Percentiles rank a stretch among this genome's conserved stretches.
These are phyloP conservation scores for Linum usitatissimum DNA, from an alignment of 345 rosid species.

Conservation along the genomic window DNA sequence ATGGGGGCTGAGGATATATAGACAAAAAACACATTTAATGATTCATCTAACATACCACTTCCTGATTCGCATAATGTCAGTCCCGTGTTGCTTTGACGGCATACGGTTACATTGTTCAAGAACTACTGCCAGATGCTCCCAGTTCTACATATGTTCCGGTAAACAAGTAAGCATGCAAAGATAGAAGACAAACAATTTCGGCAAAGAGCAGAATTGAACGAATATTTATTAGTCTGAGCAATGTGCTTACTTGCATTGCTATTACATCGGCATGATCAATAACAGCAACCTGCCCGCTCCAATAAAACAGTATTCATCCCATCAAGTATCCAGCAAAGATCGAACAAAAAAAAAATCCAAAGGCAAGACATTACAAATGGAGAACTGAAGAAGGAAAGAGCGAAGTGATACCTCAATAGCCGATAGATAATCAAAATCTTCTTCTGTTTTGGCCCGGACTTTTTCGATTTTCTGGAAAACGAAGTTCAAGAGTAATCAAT, in stretches of 20 bases:
- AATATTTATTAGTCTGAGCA: slow-evolving; percentile 9
- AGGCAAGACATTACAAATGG: background rate
- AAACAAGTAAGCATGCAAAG: slow-evolving; percentile 2
- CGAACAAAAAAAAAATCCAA: slow-evolving; percentile 1
- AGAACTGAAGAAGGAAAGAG: background rate
- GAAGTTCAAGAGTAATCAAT: slow-evolving; percentile 8
- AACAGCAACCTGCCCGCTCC: slow-evolving; percentile 54
- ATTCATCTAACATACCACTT: slow-evolving; percentile 38
- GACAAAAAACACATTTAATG: background rate
- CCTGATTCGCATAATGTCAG: slow-evolving; percentile 82
- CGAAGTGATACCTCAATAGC: slow-evolving; percentile 66
- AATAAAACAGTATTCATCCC: slow-evolving; percentile 5
- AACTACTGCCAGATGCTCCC: slow-evolving; percentile 53
- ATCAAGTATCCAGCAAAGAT: slow-evolving; percentile 11
- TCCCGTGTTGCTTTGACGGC: slow-evolving; percentile 73
- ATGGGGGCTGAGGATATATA: background rate
- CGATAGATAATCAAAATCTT: slow-evolving; percentile 74
- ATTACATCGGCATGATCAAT: slow-evolving; percentile 93
- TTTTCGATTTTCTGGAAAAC: slow-evolving; percentile 55
- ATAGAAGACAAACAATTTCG: too few species aligned
- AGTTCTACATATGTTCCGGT: slow-evolving; percentile 46
- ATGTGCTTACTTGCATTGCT: slow-evolving; percentile 62
- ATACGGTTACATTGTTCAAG: slow-evolving; percentile 52
- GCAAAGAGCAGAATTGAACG: slow-evolving; percentile 2
- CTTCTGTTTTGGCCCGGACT: slow-evolving; percentile 53